Base-by-base conservation (phyloP, 2,329 filamentous ascomycete genomes). In the Hypoxylon sp. region DNA sequence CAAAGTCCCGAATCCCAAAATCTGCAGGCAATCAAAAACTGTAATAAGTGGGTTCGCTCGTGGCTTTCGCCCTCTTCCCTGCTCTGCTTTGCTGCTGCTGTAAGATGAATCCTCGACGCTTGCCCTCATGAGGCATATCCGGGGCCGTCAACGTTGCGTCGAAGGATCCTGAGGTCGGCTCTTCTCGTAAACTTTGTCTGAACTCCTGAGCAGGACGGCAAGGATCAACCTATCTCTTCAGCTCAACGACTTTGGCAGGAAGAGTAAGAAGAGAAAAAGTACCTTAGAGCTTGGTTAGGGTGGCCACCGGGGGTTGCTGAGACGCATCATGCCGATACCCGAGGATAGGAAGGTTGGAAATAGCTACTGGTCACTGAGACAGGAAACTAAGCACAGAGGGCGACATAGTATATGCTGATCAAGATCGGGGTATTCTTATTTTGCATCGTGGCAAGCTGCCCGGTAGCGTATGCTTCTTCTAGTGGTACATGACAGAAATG, bases 21-120 rank as follows among this genome's bases (percentile, higher is more conserved):
- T 50, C 58, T 61, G 58, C 58, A 58, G 2, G 49, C 46, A 54
- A 60, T 51, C 6, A 21, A 46, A 48, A 46, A 48, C 41, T 29
- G 47, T 58, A 55, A 51, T 58, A 55, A 58, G 49, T 53, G 47
- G 54, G 48, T 15, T 20, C 21, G n/a, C 26, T 8, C 31, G 23
- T 42, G 49, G 38, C 41, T 33, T 24, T 27, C 3, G 38, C 41
- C 24, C 18, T 27, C 3, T 6, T 18, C 7, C 10, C 18, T 15
- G 27, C 27, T n/a, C n/a, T 33, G 27, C 10, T 15, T 33, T 35
- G 41, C 20, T 46, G 20, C 41, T 43, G n/a, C n/a, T n/a, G n/a
- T n/a, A n/a, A n/a, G 6, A 29, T 8, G 33, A 52, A 58, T 58
- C 55, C 55, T 58, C 37, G 45, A 4, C 10, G 23, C 17, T n/a